A percentile compares a stretch with the other conserved stretches of the same genome.
Conservation (phyloP, 2,329 filamentous ascomycete genomes). For the Talaromyces sp. region DNA sequence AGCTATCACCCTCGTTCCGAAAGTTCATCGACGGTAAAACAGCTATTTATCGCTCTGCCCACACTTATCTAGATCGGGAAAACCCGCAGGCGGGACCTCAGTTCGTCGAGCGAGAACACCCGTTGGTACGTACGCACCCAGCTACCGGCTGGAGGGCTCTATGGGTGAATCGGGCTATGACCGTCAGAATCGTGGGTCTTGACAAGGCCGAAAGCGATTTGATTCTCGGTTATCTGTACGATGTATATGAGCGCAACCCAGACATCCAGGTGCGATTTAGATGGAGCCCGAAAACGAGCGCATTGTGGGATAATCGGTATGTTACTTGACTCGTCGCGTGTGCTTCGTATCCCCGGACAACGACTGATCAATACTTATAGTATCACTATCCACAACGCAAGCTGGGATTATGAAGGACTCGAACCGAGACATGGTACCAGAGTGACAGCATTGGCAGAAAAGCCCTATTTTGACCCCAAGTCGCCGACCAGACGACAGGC, state of each 20-base stretch:
- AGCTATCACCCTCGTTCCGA: slow-evolving; percentile 66
- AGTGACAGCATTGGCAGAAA: slow-evolving; percentile 68
- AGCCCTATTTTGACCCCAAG: slow-evolving; percentile 62
- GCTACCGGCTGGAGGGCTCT: slow-evolving; percentile 72
- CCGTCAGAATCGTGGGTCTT: slow-evolving; percentile 63
- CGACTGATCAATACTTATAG: slow-evolving; percentile 30
- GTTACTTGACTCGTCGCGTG: slow-evolving; percentile 1
- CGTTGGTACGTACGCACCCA: slow-evolving; percentile 67
- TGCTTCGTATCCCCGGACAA: not conserved
- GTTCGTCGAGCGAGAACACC: slow-evolving; percentile 64
- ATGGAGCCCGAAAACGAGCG: slow-evolving; percentile 65
- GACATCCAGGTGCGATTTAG: slow-evolving; percentile 70
- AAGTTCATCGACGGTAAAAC: slow-evolving; percentile 65
- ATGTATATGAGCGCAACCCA: slow-evolving; percentile 66
- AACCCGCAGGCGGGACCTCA: slow-evolving; percentile 60
- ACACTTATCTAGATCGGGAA: slow-evolving; percentile 64
- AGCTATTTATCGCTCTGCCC: slow-evolving; percentile 64
- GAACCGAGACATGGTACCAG: slow-evolving; percentile 68
- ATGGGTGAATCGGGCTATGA: slow-evolving; percentile 69
- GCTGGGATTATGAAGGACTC: slow-evolving; percentile 67
- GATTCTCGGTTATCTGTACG: slow-evolving; percentile 63
- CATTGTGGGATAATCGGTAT: slow-evolving; percentile 67
- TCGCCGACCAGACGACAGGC: slow-evolving; percentile 66
- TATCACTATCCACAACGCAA: slow-evolving; percentile 70
- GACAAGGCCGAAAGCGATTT: slow-evolving; percentile 67